Percentiles rank a stretch among this genome's conserved stretches.
These are phyloP conservation scores for Trichosporon sp. DNA, from an alignment of 1,284 basidiomycete genomes.

Conservation along the genomic window DNA sequence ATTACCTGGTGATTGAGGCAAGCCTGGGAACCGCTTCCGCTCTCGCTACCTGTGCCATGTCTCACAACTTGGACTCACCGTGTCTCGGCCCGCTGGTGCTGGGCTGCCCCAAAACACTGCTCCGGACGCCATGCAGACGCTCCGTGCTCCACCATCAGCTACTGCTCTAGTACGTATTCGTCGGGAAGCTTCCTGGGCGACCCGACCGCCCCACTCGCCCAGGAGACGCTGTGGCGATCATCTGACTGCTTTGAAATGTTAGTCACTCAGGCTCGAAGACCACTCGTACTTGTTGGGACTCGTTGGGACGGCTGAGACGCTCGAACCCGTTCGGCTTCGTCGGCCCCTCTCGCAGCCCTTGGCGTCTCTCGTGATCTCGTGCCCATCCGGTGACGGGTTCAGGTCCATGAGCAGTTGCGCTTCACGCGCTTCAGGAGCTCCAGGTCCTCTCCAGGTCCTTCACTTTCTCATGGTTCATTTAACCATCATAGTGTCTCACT, in stretches of 20 bases:
- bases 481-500: slow-evolving; percentile 10
- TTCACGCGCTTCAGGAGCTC: background rate
- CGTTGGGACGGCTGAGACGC: background rate
- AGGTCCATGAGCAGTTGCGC: background rate
- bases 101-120: too few relatives aligned
- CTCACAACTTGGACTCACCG: background rate
- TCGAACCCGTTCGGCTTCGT: background rate
- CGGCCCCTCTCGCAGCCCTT: background rate
- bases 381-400: background rate
- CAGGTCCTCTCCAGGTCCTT: background rate
- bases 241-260: slow-evolving; percentile 5
- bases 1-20: background rate
- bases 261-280: background rate
- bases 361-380: background rate
- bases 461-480: slow-evolving; percentile 1
- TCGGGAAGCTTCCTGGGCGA: background rate
- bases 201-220: too few relatives aligned
- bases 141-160: too few relatives aligned
- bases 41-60: background rate
- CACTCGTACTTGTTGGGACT: background rate
- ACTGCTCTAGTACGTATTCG: too few relatives aligned
- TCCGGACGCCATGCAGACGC: too few relatives aligned
- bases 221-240: background rate
- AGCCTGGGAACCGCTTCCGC: slow-evolving; percentile 7
- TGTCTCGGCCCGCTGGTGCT: too few relatives aligned